phyloP scores from a whole-genome alignment of 345 rosid species.

The Bruguiera gymnorhiza region DNA sequence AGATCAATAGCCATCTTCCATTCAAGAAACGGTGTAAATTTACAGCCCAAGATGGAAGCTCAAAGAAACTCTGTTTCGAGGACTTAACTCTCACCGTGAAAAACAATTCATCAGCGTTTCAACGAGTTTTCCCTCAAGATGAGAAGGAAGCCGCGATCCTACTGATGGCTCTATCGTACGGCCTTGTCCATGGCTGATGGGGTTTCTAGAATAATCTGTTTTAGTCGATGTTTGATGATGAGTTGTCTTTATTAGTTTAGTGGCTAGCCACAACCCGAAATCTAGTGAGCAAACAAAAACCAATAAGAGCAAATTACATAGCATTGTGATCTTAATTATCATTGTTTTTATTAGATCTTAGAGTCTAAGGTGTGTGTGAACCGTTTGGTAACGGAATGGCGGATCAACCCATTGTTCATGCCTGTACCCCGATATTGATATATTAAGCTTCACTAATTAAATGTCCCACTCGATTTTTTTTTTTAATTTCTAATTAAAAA shows the following conservation, averaged over 20 bases:
- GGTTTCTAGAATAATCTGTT: background rate
- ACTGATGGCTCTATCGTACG: slow-evolving; percentile 90
- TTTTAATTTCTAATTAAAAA: background rate
- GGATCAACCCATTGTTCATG: slow-evolving; percentile 31
- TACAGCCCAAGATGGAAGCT: slow-evolving; percentile 9
- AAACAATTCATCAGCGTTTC: slow-evolving; percentile 57
- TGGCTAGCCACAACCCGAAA: background rate
- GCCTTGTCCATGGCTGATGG: slow-evolving; percentile 61
- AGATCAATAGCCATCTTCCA: slow-evolving; percentile 23
- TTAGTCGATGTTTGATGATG: background rate
- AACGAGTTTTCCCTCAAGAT: slow-evolving; percentile 82
- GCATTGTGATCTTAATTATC: background rate
- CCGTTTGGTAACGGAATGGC: slow-evolving; percentile 23
- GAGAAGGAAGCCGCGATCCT: slow-evolving; percentile 96
- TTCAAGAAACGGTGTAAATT: slow-evolving; percentile 44
- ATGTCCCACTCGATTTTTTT: background rate
- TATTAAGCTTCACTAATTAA: slow-evolving; percentile 9
- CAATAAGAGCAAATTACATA: background rate
- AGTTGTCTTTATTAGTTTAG: slow-evolving; percentile 1
- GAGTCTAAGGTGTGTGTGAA: slow-evolving; percentile 14
- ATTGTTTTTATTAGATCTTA: background rate
- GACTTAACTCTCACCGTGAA: slow-evolving; percentile 65
- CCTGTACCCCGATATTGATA: slow-evolving; percentile 7
- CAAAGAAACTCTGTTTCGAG: slow-evolving; percentile 59
- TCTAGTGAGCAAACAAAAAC: background rate